Evolutionary conservation across 192 early-diverging fungal genomes (phyloP), one percentile per base, ranked within the genome.

Genomic region (Rhizophagus sp.): DNA sequence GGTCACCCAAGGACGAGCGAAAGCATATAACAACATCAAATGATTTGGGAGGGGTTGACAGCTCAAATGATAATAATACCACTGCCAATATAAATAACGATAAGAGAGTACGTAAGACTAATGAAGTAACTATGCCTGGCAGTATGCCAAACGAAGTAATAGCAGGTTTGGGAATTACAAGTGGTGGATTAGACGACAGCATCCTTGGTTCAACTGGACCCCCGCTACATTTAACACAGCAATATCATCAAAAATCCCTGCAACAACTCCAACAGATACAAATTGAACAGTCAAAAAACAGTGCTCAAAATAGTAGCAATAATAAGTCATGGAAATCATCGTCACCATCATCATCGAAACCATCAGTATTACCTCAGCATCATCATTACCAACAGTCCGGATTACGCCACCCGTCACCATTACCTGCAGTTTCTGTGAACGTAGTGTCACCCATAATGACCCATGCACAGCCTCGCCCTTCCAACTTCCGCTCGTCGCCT

Each of bases 351-450:
- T 72, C 70, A 72, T 47, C n/a, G 24, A n/a, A 4, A 13, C 19
- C 69, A 71, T n/a, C 70, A 25, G 24, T 34, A 24, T 49, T 22
- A n/a, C 70, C 39, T 11, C 36, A 25, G 0, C 70, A 72, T 36
- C 70, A 72, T 49, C 10, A 49, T 72, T 71, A 71, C 4, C 70
- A 72, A 13, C 70, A 72, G 36, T 72, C 70, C n/a, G 39, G 44
- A 41, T 13, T 72, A 6, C 70, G 70, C 6, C 70, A 72, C 17
- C 44, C 70, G 19, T 72, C 70, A 36, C 70, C 70, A n/a, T 72
- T 72, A 49, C 70, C 70, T 22, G 68, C 39, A 72, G 70, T 49
- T 44, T 72, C 70, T 72, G 44, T 49, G 13, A 72, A 72, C 44
- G 70, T 49, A 19, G 33, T 72, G 2, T 44, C 70, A 19, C 44